These are phyloP conservation scores for Cercospora sp. DNA, from an alignment of 2,329 filamentous ascomycete genomes.

Conservation along the genomic window DNA sequence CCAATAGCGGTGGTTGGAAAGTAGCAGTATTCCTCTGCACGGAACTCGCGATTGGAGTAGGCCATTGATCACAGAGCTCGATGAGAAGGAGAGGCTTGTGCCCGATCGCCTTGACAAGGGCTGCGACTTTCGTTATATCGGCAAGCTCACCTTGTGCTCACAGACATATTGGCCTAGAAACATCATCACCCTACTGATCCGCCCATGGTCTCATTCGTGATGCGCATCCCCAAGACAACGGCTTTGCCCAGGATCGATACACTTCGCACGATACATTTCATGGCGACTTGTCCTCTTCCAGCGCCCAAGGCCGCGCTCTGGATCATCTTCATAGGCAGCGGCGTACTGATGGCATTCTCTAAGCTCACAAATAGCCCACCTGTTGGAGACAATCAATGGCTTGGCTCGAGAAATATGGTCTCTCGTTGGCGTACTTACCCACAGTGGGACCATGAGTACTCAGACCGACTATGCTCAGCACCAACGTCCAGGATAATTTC, in stretches of 20 bases:
- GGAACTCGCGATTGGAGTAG: too few relatives aligned
- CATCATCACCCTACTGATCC: background rate
- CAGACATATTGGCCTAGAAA: background rate
- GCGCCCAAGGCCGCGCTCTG: background rate
- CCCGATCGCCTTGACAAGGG: background rate
- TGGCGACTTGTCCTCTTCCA: background rate
- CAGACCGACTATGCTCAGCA: background rate
- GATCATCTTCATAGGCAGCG: background rate
- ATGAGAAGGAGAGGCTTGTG: background rate
- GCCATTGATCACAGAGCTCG: background rate
- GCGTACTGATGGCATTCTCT: background rate
- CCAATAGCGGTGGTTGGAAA: background rate
- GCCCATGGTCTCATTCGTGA: background rate
- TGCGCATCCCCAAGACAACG: background rate
- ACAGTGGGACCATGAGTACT: background rate
- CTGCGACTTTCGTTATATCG: background rate
- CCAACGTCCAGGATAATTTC: background rate
- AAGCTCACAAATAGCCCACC: background rate
- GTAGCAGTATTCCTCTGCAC: too few relatives aligned
- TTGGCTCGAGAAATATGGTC: background rate
- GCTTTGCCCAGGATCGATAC: background rate
- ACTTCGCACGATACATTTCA: background rate
- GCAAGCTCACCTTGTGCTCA: background rate
- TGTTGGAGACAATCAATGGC: background rate
- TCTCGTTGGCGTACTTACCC: background rate